Percentiles rank a stretch among this genome's conserved stretches.
These are phyloP conservation scores for Biscogniauxia marginata DNA, from an alignment of 2,329 filamentous ascomycete species.

Conservation along the genomic window DNA sequence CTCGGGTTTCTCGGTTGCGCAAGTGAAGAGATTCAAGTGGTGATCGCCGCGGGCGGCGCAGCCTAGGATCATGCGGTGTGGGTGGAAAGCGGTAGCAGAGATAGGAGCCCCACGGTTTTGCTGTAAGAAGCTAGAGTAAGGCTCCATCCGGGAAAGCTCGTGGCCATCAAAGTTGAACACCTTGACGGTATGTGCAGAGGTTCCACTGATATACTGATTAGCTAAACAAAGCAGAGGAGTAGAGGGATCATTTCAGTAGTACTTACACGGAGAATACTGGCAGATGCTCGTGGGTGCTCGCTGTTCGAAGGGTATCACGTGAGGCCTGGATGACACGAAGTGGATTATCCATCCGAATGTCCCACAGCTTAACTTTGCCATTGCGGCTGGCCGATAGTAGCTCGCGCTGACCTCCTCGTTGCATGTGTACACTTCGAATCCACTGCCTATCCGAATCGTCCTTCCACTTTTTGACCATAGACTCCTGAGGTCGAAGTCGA, in stretches of 20 bases:
- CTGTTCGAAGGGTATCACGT: constrained; percentile 74
- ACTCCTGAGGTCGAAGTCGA: constrained; percentile 75
- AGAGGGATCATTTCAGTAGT: neutral
- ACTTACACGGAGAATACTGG: constrained; percentile 92
- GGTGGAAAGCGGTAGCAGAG: constrained; percentile 88
- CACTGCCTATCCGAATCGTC: constrained; percentile 82
- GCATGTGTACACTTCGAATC: constrained; percentile 96
- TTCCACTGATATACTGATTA: constrained; percentile 61
- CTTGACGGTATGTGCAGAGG: constrained; percentile 83
- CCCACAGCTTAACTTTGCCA: constrained; percentile 93
- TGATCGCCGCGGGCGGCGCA: constrained; percentile 84
- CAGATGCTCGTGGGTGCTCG: constrained; percentile 93
- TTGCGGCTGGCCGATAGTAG: constrained; percentile 87
- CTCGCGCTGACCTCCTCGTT: constrained; percentile 89
- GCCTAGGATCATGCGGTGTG: constrained; percentile 87
- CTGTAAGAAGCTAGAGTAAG: constrained; percentile 84
- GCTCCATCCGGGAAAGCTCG: constrained; percentile 80
- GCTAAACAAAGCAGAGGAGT: constrained; percentile 9
- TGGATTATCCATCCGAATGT: constrained; percentile 82
- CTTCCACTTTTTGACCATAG: constrained; percentile 96
- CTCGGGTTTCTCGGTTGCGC: constrained; percentile 49
- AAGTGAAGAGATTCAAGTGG: constrained; percentile 85
- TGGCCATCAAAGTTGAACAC: constrained; percentile 86
- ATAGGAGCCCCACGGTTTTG: constrained; percentile 81
- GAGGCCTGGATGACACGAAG: constrained; percentile 74